Evolutionary conservation across 805 yeast genomes (phyloP), one percentile per base, ranked within the genome.

Genomic region (Kluyveromyces siamensis): DNA sequence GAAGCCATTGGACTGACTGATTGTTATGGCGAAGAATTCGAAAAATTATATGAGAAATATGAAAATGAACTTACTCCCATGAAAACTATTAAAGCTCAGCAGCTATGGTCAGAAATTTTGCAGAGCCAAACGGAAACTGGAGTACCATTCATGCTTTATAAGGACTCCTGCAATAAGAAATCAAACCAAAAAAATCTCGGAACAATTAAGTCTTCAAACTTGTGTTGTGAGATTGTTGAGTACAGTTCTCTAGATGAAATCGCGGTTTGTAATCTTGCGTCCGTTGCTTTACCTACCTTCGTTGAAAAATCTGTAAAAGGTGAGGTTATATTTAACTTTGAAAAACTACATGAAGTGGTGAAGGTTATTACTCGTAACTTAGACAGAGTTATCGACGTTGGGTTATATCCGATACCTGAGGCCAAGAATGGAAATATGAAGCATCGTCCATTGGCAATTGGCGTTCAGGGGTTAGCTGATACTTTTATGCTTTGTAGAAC

Each of bases 391-490:
- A 90, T 91, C 47, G 96, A 91, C 67, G 75, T 81, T 48, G 86
- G 89, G 58, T 73, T 71, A 60, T 91, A 91, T 63, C 98, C 98
- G 2, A 81, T 86, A 17, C 79, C 75, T 39, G 84, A 79, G 55
- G 89, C 97, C 2, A 73, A 73, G 56, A 59, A 52, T 38, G 85
- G 96, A 21, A 91, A 91, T 69, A 65, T 77, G 70, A 80, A 79
- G 59, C 83, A 91, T 64, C 75, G 98, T 53, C 98, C 98, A 17
- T 77, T 91, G 56, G 96, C 97, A 7, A 71, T 91, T 37, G 98
- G 98, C 53, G 96, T 91, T 13, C 96, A 90, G 68, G 98, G 98
- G 46, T 73, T 91, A 45, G 96, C 97, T n/a, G 97, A 91, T 66
- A 74, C 82, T 0, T 91, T 90, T 66, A 76, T 87, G 73, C 73